phyloP scores from a whole-genome alignment of 1,284 basidiomycete species.

The Mycena sp. region DNA sequence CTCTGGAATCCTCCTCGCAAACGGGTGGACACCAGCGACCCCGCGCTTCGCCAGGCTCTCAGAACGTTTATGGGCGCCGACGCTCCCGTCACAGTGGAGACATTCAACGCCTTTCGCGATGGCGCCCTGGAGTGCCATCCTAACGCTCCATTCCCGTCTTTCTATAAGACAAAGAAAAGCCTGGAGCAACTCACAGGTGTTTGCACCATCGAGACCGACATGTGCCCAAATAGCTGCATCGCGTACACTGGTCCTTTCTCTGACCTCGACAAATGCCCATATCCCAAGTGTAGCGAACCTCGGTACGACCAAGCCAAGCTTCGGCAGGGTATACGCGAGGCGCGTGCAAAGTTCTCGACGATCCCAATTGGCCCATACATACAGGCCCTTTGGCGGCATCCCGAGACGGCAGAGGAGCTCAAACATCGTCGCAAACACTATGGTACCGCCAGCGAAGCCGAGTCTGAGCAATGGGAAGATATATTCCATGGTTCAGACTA shows the following conservation, averaged over 20 bases:
- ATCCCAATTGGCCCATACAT: too few relatives aligned
- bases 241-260: too few relatives aligned
- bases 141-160: slow-evolving; percentile 25
- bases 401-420: too few relatives aligned
- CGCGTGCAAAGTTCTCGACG: slow-evolving; percentile 22
- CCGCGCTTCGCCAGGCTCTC: background rate
- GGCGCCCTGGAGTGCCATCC: slow-evolving; percentile 31
- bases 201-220: slow-evolving; percentile 11
- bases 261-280: too few relatives aligned
- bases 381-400: slow-evolving; percentile 30
- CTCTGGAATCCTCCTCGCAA: slow-evolving; percentile 4
- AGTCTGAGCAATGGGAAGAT: slow-evolving; percentile 24
- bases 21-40: background rate
- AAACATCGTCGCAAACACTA: slow-evolving; percentile 22
- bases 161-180: slow-evolving; percentile 21
- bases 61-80: too few relatives aligned
- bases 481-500: slow-evolving; percentile 36
- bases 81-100: too few relatives aligned
- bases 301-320: slow-evolving; percentile 20
- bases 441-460: too few relatives aligned
- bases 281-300: slow-evolving; percentile 15
- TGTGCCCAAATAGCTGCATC: slow-evolving; percentile 20
- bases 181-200: slow-evolving; percentile 12
- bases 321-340: background rate
- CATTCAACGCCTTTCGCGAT: too few relatives aligned